Evolutionary conservation across 768 basidiomycete genomes (phyloP).

Genomic region (Calocybe indica): DNA sequence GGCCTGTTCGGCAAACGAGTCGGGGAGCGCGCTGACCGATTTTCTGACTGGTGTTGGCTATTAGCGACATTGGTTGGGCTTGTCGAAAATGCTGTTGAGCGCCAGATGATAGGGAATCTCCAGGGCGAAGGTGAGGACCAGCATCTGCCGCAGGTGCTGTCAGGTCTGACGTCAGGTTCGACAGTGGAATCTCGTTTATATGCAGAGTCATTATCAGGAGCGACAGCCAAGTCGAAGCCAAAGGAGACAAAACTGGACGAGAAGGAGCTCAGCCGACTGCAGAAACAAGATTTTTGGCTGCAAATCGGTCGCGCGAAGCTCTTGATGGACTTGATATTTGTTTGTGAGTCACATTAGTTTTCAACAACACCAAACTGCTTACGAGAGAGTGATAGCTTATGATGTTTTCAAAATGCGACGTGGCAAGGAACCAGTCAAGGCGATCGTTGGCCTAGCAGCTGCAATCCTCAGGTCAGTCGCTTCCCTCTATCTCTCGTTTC

Average conservation of each 20-base stretch:
- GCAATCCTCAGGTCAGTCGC: slow-evolving; percentile 64
- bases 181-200: slow-evolving; percentile 72
- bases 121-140: slow-evolving; percentile 51
- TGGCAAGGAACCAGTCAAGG: slow-evolving; percentile 53
- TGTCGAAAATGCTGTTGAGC: slow-evolving; percentile 80
- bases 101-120: slow-evolving; percentile 58
- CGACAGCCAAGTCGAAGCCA: slow-evolving; percentile 65
- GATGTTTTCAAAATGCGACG: slow-evolving; percentile 70
- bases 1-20: slow-evolving; percentile 61
- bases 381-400: slow-evolving; percentile 45
- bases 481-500: slow-evolving; percentile 1
- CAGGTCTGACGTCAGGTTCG: slow-evolving; percentile 2
- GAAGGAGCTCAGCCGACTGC: slow-evolving; percentile 62
- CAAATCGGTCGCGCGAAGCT: slow-evolving; percentile 66
- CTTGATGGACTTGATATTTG: slow-evolving; percentile 81
- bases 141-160: background rate
- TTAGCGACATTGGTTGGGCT: slow-evolving; percentile 71
- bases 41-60: slow-evolving; percentile 88
- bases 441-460: slow-evolving; percentile 61
- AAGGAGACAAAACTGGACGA: slow-evolving; percentile 55
- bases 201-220: slow-evolving; percentile 63
- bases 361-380: slow-evolving; percentile 9
- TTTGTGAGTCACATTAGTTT: slow-evolving; percentile 47
- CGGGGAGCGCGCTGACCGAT: slow-evolving; percentile 65
- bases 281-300: slow-evolving; percentile 73